Evolutionary conservation across 164 flowering plant species (phyloP), one percentile per base, ranked within the genome.

Genomic region (Dillenia suffruticosa): DNA sequence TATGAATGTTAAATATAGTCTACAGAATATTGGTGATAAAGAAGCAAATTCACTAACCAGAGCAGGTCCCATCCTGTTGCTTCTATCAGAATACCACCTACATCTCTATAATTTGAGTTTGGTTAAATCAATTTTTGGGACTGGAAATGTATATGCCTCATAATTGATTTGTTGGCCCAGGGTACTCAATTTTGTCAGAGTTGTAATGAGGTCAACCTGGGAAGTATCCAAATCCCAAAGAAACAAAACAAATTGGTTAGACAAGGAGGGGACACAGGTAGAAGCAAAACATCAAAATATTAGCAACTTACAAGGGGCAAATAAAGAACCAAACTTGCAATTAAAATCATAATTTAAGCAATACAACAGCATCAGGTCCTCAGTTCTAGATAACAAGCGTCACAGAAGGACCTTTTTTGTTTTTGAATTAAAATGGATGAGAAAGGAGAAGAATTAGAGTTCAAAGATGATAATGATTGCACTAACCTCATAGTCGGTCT

Each of bases 171-270:
- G 62, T 63, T 90, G 98, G 15, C 97, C 98, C 74, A 90, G 67
- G 65, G 74, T 49, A 71, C 97, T 79, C 67, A 94, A 46, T 61
- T 90, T 94, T 51, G 98, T 94, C 46, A 94, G 76, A 26, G 95
- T 76, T 24, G 95, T 90, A 58, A 94, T 94, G 58, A 90, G 77
- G 63, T 90, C 97, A 63, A 94, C 98, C 98, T 90, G 88, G 56
- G 51, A 70, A n/a, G 22, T 50, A 62, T 56, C 10, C 40, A 26
- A 47, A 57, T 9, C n/a, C 16, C 44, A 57, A 63, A 26, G 9
- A 46, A 16, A 26, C 61, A 45, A 48, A 48, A 12, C 1, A 60
- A 49, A 43, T 15, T 40, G 14, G 3, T 53, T 24, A 52, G 24
- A 40, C 45, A 44, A 55, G 9, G 40, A 55, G 9, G 40, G 40